Evolutionary conservation across 139 green algal species (phyloP), one percentile per base, ranked within the genome.

Genomic region (Auxenochlorella protothecoides): DNA sequence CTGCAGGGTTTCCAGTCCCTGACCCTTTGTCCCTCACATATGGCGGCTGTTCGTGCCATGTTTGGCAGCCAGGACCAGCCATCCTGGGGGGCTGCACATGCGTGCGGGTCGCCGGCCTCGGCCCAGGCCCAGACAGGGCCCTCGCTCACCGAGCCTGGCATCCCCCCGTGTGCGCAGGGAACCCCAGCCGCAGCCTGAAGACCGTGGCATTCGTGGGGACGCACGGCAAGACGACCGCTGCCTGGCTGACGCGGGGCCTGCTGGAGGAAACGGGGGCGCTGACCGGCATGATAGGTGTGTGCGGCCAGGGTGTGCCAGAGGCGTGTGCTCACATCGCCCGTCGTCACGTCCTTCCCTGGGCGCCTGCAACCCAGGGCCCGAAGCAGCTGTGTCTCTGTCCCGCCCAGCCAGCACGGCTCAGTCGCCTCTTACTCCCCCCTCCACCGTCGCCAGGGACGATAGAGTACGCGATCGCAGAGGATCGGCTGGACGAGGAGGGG

Each of bases 201-300:
- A 44, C 27, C 27, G 27, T 44, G 27, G 27, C 27, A 44, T 71
- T 98, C 14, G 81, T 87, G 56, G 95, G 95, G 52, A 89, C 77
- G 15, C 79, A 83, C 60, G 95, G 95, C 69, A 99, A 99, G 86
- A 97, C 91, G n/a, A 98, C 93, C 3, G 86, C 85, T 0, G 79
- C 83, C 27, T 98, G 93, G 89, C 81, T 99, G 16, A 79, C 95
- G 11, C 86, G 90, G 7, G 85, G 89, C 54, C 85, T 98, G 6
- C 82, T 97, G 61, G 92, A 97, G 74, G 83, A 93, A 71, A 72
- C 80, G 11, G 69, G 74, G 13, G 64, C 82, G 68, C 61, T 76
- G 7, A 62, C 69, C 7, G 76, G 79, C 55, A 78, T 85, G 72
- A 66, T 83, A 2, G 79, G 77, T 71, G 65, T 14, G 68, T 16